Base-by-base conservation (phyloP, 257 asterid genomes). In the Capsicum baccatum region DNA sequence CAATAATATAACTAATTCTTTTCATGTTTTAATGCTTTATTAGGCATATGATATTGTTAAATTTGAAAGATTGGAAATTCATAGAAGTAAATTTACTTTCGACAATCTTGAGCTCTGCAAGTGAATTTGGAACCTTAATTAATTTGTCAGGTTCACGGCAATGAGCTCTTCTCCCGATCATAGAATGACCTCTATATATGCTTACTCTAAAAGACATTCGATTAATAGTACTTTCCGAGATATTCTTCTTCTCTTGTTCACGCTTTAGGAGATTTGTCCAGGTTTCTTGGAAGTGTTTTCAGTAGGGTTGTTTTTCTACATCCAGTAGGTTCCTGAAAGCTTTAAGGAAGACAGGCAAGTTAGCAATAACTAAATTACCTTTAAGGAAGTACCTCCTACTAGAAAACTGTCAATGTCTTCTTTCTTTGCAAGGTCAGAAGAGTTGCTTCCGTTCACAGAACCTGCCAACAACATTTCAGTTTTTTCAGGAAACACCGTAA, bases 101-200 rank as follows among this genome's bases (percentile, higher is more conserved):
- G 47, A 92, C 85, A 70, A 17, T 84, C 91, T 89, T 94, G 88
- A 94, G 97, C 84, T 90, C 93, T 19, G 33, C 88, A 42, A 96
- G 83, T 80, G 97, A 87, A 42, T 67, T 83, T 14, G 98, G 98
- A 83, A 90, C 47, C 74, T 84, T 89, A 19, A 94, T 89, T 89
- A 96, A 84, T 87, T 88, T 93, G 52, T 98, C 98, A 1, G 98
- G 93, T 78, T 92, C 92, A 1, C 88, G 79, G 87, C 94, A 92
- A 6, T 62, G 88, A 8, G 70, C 71, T 44, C 73, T 89, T 79
- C 84, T 89, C 89, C 97, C 87, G 44, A 74, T 76, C 62, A 8
- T 35, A 5, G 97, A 97, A 67, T 92, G 95, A 21, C 98, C 99
- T 85, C 88, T 91, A 84, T 94, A 96, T 69, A 96, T 88, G 79